Base-by-base conservation (phyloP, 208 protist genomes). In the Acanthamoeba royreba region DNA sequence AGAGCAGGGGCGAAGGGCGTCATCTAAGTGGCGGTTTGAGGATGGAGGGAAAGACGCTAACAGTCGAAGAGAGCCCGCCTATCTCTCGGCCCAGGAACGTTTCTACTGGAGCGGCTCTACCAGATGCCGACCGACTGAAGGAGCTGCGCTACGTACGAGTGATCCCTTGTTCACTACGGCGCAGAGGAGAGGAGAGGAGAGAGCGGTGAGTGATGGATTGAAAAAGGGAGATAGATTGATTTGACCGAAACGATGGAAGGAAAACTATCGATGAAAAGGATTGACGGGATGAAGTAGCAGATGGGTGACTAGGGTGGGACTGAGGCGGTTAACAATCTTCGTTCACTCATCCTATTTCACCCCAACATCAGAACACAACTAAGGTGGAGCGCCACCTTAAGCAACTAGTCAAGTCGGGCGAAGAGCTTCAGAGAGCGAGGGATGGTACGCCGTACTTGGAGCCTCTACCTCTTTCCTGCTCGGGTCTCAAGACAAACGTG, bases 301-400 rank as follows among this genome's bases (percentile, higher is more conserved):
- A n/a, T n/a, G n/a, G n/a, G n/a, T n/a, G n/a, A n/a, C n/a, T n/a
- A n/a, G n/a, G n/a, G n/a, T n/a, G n/a, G n/a, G n/a, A n/a, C n/a
- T n/a, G n/a, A n/a, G n/a, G n/a, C n/a, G n/a, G n/a, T n/a, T 61
- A 17, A 61, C 52, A 28, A 28, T 61, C 52, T 61, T 61, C 25
- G 22, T 61, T 61, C 19, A 22, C 52, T 61, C 17, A 28, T 25
- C 25, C 25, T 61, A 9, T 55, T 55, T 77, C 13, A 25, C 11
- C 43, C 3, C 74, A 38, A 53, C 0, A n/a, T 38, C 53, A 90
- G 83, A 90, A 90, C 25, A 90, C 53, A 22, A n/a, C 33, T 9
- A 90, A 90, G 33, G 46, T 90, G 17, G 52, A 90, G 33, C 46
- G 53, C 58, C 83, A 90, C 46, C 40, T 90, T 4, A 90, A 69